These are phyloP conservation scores for Mariannaea elegans DNA, from an alignment of 2,329 filamentous ascomycete genomes.

Conservation along the genomic window DNA sequence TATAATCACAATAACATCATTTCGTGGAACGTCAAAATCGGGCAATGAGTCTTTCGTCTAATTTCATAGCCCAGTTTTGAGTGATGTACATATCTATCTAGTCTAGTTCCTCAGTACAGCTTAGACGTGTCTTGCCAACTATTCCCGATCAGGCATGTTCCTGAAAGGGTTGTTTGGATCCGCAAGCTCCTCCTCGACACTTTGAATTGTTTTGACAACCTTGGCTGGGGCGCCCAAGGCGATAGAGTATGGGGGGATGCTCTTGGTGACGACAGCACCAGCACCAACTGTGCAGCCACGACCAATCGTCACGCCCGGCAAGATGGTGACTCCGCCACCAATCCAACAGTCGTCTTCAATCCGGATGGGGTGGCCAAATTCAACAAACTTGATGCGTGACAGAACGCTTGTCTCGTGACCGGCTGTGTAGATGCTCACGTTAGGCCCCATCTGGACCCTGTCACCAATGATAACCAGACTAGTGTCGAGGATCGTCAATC, in stretches of 20 bases:
- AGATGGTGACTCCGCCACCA: constrained; percentile 57
- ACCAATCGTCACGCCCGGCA: constrained; percentile 62
- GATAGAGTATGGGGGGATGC: constrained; percentile 57
- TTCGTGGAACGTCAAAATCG: too few relatives aligned
- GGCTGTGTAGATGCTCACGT: constrained; percentile 74
- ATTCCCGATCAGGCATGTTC: constrained; percentile 40
- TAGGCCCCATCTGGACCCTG: constrained; percentile 76
- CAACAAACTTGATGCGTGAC: constrained; percentile 56
- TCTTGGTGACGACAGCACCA: constrained; percentile 58
- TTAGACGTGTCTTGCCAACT: too few relatives aligned
- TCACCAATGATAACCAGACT: constrained; percentile 74
- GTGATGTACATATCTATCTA: too few relatives aligned
- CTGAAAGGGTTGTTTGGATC: constrained; percentile 38
- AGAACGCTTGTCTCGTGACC: constrained; percentile 74
- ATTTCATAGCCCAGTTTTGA: too few relatives aligned
- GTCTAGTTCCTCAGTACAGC: too few relatives aligned
- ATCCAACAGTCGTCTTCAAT: constrained; percentile 66
- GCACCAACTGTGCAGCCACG: constrained; percentile 60
- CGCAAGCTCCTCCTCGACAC: constrained; percentile 43
- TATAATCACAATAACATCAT: too few relatives aligned
- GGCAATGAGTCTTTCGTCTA: too few relatives aligned
- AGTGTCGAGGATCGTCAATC: constrained; percentile 75
- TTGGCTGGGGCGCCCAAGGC: constrained; percentile 58
- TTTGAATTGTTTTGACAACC: constrained; percentile 56
- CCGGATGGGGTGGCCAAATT: constrained; percentile 55